Evolutionary conservation across 2,329 filamentous ascomycete species (phyloP).

Genomic region (Penicillium capsulatum): DNA sequence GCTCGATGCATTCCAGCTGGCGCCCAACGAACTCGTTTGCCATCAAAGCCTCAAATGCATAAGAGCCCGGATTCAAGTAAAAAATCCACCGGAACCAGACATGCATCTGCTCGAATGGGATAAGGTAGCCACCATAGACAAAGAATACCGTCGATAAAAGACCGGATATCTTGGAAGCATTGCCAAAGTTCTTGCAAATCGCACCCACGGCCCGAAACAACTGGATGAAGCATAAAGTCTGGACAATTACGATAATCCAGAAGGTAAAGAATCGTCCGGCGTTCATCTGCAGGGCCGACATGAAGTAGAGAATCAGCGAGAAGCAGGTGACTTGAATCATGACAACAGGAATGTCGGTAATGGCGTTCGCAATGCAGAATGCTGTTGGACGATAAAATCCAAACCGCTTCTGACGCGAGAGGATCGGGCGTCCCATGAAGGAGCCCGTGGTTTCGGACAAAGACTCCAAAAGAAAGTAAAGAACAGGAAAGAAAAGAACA

Average conservation of each 20-base stretch:
- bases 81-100: slow-evolving; percentile 60
- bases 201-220: slow-evolving; percentile 49
- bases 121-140: slow-evolving; percentile 60
- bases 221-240: slow-evolving; percentile 50
- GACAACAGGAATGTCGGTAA: slow-evolving; percentile 54
- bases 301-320: slow-evolving; percentile 58
- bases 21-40: slow-evolving; percentile 64
- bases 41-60: slow-evolving; percentile 63
- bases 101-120: slow-evolving; percentile 57
- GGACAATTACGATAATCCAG: slow-evolving; percentile 50
- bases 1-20: slow-evolving; percentile 50
- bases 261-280: slow-evolving; percentile 59
- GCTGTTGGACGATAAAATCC: slow-evolving; percentile 61
- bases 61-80: slow-evolving; percentile 62
- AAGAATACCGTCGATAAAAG: slow-evolving; percentile 43
- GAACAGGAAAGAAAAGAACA: slow-evolving; percentile 56
- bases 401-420: slow-evolving; percentile 65
- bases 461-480: slow-evolving; percentile 59
- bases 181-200: slow-evolving; percentile 44
- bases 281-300: slow-evolving; percentile 51
- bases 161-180: slow-evolving; percentile 46
- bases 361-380: slow-evolving; percentile 54
- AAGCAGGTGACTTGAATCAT: slow-evolving; percentile 55
- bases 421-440: slow-evolving; percentile 60
- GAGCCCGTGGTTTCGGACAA: slow-evolving; percentile 57